Evolutionary conservation across 257 asterid species (phyloP).

Genomic region (Solanum paucissectum): DNA sequence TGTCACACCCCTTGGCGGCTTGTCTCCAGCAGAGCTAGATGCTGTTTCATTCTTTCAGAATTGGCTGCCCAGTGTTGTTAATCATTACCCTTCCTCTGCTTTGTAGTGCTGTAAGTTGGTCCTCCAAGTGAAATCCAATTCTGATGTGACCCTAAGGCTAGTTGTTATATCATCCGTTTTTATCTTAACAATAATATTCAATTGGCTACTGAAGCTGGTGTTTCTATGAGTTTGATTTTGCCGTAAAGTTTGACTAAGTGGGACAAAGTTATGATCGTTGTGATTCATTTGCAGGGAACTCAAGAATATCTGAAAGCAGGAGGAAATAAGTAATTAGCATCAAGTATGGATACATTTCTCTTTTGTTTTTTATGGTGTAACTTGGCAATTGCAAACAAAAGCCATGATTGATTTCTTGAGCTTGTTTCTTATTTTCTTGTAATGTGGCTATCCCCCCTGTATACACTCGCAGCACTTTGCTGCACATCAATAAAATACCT

Average conservation of each 20-base stretch:
- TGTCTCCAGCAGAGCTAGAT: slow-evolving; percentile 52
- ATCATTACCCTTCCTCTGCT: slow-evolving; percentile 30
- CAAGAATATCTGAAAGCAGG: background rate
- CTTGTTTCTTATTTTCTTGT: background rate
- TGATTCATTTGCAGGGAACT: background rate
- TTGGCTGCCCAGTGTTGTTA: slow-evolving; percentile 47
- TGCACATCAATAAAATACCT: background rate
- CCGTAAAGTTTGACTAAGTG: background rate
- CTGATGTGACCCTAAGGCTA: background rate
- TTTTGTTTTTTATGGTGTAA: background rate
- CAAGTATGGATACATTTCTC: background rate
- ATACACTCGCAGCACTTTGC: background rate
- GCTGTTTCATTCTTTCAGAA: slow-evolving; percentile 42
- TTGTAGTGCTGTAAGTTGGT: slow-evolving; percentile 27
- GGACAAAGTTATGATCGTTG: background rate
- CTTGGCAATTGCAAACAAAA: background rate
- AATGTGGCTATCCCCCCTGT: background rate
- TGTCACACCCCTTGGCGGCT: slow-evolving; percentile 69
- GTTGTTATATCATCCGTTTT: background rate
- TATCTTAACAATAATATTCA: background rate
- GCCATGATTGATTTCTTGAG: background rate
- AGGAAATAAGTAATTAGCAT: background rate
- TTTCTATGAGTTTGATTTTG: background rate
- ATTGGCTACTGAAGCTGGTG: background rate
- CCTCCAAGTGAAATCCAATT: background rate